These are phyloP conservation scores for Ogataea zsoltii DNA, from an alignment of 805 yeast species.

Conservation along the genomic window DNA sequence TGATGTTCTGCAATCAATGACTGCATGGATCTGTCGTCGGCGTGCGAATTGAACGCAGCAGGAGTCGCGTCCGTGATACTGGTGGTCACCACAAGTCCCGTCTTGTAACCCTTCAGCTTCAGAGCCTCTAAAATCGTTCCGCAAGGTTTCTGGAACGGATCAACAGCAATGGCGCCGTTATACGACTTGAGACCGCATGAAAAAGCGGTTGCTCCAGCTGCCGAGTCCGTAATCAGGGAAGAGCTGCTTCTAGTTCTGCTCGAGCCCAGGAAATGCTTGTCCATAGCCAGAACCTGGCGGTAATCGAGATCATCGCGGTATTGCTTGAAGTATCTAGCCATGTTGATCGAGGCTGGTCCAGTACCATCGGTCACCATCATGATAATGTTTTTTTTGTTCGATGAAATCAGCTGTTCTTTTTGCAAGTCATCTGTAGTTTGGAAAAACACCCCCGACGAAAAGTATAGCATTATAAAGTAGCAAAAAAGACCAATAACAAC, in stretches of 20 bases:
- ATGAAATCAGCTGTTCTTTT: too few species aligned
- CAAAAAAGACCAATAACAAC: conserved; percentile 4
- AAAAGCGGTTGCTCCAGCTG: conserved; percentile 97
- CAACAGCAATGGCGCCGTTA: conserved; percentile 92
- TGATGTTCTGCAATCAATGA: conserved; percentile 87
- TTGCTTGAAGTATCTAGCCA: conserved; percentile 77
- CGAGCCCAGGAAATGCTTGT: conserved; percentile 73
- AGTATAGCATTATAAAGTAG: conserved; percentile 8
- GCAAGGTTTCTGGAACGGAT: conserved; percentile 66
- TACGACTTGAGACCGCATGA: conserved; percentile 81
- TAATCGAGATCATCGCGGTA: conserved; percentile 51
- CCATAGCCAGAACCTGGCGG: conserved; percentile 61
- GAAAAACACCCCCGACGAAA: background rate
- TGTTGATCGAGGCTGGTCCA: conserved; percentile 85
- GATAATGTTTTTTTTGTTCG: conserved; percentile 66
- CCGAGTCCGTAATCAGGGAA: conserved; percentile 87
- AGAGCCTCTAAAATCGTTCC: conserved; percentile 89
- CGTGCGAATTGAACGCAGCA: conserved; percentile 85
- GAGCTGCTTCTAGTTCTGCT: conserved; percentile 80
- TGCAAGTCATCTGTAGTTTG: too few species aligned
- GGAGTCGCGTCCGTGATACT: conserved; percentile 95
- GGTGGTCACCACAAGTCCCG: conserved; percentile 92
- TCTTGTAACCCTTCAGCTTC: conserved; percentile 73
- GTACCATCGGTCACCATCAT: conserved; percentile 95
- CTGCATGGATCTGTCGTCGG: conserved; percentile 71